These are phyloP conservation scores for Spongospora subterranea DNA, from an alignment of 208 protist species.

Conservation along the genomic window DNA sequence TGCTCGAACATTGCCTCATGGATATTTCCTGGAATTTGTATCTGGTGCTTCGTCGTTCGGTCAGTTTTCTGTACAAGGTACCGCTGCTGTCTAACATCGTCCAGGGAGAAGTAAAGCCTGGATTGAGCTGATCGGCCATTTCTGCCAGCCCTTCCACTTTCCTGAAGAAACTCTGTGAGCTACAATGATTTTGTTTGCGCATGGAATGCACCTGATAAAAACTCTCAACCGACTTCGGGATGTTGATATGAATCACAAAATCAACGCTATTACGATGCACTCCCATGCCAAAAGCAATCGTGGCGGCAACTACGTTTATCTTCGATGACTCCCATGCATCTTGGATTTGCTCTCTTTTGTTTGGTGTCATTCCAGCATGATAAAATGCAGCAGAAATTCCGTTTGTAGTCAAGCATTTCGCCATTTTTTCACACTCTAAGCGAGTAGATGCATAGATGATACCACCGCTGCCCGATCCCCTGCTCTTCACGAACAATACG, in stretches of 20 bases:
- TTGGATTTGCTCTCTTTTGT: conserved; percentile 63
- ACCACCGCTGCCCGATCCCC: not conserved
- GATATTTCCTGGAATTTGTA: not conserved
- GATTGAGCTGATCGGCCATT: conserved; percentile 63
- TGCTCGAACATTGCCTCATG: conserved; percentile 39
- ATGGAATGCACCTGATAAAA: conserved; percentile 70
- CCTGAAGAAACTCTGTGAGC: conserved; percentile 60
- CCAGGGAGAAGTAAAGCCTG: conserved; percentile 49
- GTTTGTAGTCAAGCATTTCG: not conserved
- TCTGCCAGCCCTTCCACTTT: conserved; percentile 73
- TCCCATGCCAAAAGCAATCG: conserved; percentile 77
- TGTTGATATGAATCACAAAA: conserved; percentile 73
- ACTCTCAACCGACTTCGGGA: conserved; percentile 70
- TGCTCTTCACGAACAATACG: not conserved
- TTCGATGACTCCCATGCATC: conserved; percentile 58
- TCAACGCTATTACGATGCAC: conserved; percentile 73
- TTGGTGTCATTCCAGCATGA: not conserved
- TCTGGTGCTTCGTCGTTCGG: not conserved
- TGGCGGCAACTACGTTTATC: conserved; percentile 71
- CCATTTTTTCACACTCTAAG: not conserved
- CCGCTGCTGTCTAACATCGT: conserved; percentile 27
- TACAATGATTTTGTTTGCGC: not conserved
- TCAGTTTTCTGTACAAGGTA: conserved; percentile 33
- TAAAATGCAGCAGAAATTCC: not conserved
- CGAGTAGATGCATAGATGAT: conserved; percentile 15